phyloP scores from a whole-genome alignment of 164 flowering plant species.

The Houttuynia cordata region DNA sequence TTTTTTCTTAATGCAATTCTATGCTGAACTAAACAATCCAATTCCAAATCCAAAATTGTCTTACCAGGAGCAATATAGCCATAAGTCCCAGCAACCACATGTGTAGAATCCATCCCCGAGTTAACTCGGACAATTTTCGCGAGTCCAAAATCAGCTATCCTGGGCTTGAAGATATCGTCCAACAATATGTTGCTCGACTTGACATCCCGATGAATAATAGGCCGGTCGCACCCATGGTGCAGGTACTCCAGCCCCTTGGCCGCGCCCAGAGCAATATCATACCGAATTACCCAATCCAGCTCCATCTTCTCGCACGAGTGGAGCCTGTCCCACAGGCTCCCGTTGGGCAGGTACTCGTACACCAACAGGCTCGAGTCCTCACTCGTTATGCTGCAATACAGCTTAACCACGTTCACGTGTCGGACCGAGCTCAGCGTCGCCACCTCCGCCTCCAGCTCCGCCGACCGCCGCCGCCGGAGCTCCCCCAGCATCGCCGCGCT shows the following conservation, averaged over 20 bases:
- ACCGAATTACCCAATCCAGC: conserved; percentile 49
- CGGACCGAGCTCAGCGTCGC: conserved; percentile 52
- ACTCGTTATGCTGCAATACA: conserved; percentile 62
- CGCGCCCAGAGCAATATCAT: conserved; percentile 58
- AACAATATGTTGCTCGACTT: conserved; percentile 61
- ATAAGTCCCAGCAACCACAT: conserved; percentile 43
- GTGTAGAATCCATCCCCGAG: conserved; percentile 22
- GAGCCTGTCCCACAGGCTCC: conserved; percentile 67
- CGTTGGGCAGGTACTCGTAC: conserved; percentile 64
- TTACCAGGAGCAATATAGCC: conserved; percentile 81
- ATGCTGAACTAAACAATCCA: background rate
- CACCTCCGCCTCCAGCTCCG: conserved; percentile 67
- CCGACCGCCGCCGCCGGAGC: conserved; percentile 7
- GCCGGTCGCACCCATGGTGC: conserved; percentile 55
- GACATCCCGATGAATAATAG: conserved; percentile 55
- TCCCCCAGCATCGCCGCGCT: conserved; percentile 15
- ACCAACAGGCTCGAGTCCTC: conserved; percentile 62
- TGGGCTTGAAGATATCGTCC: conserved; percentile 41
- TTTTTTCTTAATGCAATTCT: background rate
- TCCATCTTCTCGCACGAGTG: conserved; percentile 30
- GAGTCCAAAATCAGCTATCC: conserved; percentile 63
- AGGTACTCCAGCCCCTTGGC: conserved; percentile 72
- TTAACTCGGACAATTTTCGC: conserved; percentile 34
- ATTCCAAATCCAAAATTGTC: background rate
- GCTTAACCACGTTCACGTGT: conserved; percentile 72